Percentiles rank a stretch among this genome's conserved stretches.
Conservation (phyloP, 2,329 filamentous ascomycete species). For the Fusarium sp. region DNA sequence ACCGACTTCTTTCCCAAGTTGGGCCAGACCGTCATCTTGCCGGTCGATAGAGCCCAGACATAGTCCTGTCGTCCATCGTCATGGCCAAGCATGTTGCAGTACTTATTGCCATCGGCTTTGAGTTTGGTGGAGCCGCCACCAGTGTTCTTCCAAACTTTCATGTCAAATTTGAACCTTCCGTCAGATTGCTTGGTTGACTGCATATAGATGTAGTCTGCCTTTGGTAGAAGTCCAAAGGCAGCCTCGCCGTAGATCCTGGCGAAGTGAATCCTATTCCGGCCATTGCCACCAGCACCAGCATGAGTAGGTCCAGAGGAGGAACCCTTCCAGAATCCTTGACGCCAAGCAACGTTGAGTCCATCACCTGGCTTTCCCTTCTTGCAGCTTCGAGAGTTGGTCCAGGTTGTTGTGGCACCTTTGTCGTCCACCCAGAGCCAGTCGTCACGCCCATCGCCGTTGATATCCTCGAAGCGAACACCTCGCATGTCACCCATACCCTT, state of each 20-base stretch:
- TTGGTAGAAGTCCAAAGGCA: neutral
- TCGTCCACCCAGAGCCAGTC: conserved; percentile 46
- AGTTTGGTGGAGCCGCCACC: conserved; percentile 15
- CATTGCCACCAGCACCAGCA: neutral
- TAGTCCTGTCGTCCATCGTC: conserved; percentile 34
- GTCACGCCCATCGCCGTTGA: conserved; percentile 39
- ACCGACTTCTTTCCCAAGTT: conserved; percentile 10
- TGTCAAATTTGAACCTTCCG: conserved; percentile 6
- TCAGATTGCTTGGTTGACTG: neutral
- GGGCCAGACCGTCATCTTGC: conserved; percentile 12
- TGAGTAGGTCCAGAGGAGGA: conserved; percentile 34
- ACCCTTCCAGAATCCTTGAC: conserved; percentile 29
- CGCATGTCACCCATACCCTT: conserved; percentile 39
- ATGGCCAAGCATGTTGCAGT: conserved; percentile 39
- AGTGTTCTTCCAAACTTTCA: conserved; percentile 24
- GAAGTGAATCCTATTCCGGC: conserved; percentile 24
- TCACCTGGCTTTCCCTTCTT: conserved; percentile 27
- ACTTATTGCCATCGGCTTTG: conserved; percentile 33
- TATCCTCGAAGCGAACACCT: conserved; percentile 45
- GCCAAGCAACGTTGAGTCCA: conserved; percentile 44
- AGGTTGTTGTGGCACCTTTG: conserved; percentile 36
- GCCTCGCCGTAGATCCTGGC: conserved; percentile 29
- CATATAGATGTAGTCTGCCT: conserved; percentile 35
- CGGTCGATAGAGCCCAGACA: conserved; percentile 25
- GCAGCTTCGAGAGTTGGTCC: conserved; percentile 45